Evolutionary conservation across 139 green algal species (phyloP), one percentile per base, ranked within the genome.

Genomic region (Micractinium sp.): DNA sequence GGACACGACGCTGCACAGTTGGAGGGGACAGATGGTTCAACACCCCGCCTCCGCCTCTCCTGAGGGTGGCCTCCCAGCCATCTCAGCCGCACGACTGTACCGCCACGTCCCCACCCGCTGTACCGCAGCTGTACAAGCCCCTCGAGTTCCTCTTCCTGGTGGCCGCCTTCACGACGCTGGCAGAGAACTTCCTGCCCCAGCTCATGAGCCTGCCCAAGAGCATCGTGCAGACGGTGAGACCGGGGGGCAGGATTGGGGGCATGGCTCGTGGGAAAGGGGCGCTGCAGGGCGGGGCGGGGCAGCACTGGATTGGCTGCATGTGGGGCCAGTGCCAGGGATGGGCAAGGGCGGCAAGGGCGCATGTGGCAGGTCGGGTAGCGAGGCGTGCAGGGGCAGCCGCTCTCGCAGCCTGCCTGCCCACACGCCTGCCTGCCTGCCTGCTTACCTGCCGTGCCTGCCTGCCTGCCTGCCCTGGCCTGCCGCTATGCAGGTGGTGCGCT

Each of bases 121-220:
- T 9, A 56, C 47, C 47, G 87, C 94, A 98, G 96, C 91, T 98
- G 33, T 98, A 99, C 88, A 95, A 96, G 88, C 96, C 96, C 19
- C 90, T 99, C 84, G 96, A 99, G 93, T 93, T 97, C 60, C 93
- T 99, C 79, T 95, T 99, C 77, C 93, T 96, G 71, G 93, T 99
- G 61, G 96, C 96, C 63, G 96, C 96, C 27, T 92, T 97, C 87
- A 97, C 96, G 80, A 98, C 96, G 22, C 91, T 99, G 29, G 96
- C 94, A 3, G 96, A 99, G 82, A 95, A 96, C 63, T 97, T 98
- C 76, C 88, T 98, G 89, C 96, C 96, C 23, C 95, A 96, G 87
- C 92, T 99, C 25, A 95, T 98, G 39, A 91, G 92, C 27, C 92
- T 98, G 27, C 94, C 95, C 9, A 96, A 97, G 88, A 90, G 61